These are phyloP conservation scores for Hypholoma fasciculare DNA, from an alignment of 768 basidiomycete genomes.

Conservation along the genomic window DNA sequence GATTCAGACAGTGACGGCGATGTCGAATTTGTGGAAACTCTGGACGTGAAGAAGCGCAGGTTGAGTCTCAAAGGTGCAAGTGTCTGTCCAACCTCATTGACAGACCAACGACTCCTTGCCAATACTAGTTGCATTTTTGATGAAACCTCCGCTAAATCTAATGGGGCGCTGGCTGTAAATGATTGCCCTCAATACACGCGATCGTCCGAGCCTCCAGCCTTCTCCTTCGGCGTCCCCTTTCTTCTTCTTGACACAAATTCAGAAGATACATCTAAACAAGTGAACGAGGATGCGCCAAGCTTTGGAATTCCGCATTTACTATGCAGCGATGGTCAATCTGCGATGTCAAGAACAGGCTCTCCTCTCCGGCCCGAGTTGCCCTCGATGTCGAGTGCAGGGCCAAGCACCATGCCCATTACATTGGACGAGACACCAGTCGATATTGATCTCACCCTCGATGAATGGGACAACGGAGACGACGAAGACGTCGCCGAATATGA, in stretches of 20 bases:
- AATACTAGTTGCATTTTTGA: not conserved
- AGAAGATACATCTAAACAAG: not conserved
- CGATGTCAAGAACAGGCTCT: not conserved
- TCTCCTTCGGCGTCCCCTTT: not conserved
- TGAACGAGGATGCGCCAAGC: not conserved
- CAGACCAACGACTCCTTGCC: not conserved
- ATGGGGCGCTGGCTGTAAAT: not conserved
- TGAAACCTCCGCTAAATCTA: not conserved
- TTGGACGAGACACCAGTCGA: constrained; percentile 18
- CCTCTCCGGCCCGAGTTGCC: not conserved
- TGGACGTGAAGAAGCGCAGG: constrained; percentile 20
- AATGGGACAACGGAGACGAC: constrained; percentile 78
- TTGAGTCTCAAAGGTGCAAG: constrained; percentile 14
- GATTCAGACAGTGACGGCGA: constrained; percentile 61
- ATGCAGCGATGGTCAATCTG: not conserved
- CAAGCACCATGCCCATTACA: not conserved
- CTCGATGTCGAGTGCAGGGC: not conserved
- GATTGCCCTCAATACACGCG: too few species aligned
- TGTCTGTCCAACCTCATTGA: not conserved
- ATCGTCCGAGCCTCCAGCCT: not conserved
- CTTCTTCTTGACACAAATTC: not conserved
- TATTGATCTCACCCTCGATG: constrained; percentile 32
- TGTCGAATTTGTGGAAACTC: constrained; percentile 31
- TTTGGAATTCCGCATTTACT: constrained; percentile 22
- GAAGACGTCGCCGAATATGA: constrained; percentile 28